phyloP scores from a whole-genome alignment of 305 asterid genomes.

The Fraxinus ornus region DNA sequence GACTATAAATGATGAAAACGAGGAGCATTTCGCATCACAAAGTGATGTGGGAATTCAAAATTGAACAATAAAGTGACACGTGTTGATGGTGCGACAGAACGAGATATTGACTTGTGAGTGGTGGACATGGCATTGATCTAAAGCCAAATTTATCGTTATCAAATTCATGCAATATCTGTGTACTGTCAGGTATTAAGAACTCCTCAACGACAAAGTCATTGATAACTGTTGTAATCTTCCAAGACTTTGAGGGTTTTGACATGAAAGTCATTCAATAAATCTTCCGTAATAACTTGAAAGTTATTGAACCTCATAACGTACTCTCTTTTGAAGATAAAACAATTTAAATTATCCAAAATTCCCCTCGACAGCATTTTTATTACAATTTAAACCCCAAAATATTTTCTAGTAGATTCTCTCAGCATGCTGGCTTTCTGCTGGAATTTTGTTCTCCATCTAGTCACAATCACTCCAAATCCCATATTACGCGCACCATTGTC shows the following conservation, averaged over 20 bases:
- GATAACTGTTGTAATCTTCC: neutral
- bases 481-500: neutral
- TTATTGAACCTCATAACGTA: neutral
- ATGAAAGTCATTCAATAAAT: neutral
- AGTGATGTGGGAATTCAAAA: neutral
- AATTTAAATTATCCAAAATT: neutral
- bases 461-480: neutral
- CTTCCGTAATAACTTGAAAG: neutral
- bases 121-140: neutral
- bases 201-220: neutral
- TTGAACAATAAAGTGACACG: neutral
- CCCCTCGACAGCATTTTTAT: neutral
- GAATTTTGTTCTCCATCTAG: neutral
- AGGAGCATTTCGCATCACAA: neutral
- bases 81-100: neutral
- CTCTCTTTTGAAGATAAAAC: neutral
- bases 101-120: neutral
- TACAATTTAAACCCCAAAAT: neutral
- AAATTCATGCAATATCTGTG: neutral
- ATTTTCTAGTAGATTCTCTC: slow-evolving; percentile 21
- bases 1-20: neutral
- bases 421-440: slow-evolving; percentile 20
- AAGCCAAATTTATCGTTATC: neutral
- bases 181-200: neutral
- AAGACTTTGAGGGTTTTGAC: neutral